Evolutionary conservation across 192 early-diverging fungal genomes (phyloP).

Genomic region (Phlyctochytrium bullatum): DNA sequence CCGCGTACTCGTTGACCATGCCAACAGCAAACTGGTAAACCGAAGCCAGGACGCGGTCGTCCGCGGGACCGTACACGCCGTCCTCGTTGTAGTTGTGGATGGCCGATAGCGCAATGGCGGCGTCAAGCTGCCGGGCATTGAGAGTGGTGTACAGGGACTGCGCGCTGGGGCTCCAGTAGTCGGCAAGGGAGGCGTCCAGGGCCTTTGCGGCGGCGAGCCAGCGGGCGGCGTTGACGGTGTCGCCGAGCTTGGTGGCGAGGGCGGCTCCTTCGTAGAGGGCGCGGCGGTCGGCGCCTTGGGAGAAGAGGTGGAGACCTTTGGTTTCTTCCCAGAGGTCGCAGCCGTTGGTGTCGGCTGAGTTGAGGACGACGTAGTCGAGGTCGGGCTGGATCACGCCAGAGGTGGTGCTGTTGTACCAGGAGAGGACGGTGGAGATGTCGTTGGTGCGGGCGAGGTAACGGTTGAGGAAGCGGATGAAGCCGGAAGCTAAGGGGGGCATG

Average conservation of each 20-base stretch:
- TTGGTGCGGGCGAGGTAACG: constrained; percentile 11
- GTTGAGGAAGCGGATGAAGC: constrained; percentile 21
- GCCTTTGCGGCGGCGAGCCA: constrained; percentile 36
- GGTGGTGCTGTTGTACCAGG: constrained; percentile 14
- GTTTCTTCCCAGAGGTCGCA: constrained; percentile 79
- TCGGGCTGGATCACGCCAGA: constrained; percentile 48
- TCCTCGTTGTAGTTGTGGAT: constrained; percentile 28
- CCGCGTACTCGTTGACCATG: constrained; percentile 38
- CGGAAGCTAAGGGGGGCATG: too few species aligned
- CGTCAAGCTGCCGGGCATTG: constrained; percentile 53
- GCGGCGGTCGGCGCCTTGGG: constrained; percentile 57
- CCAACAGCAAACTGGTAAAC: constrained; percentile 3
- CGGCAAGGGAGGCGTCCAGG: constrained; percentile 33
- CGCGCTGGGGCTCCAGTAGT: constrained; percentile 52
- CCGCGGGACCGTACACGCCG: constrained; percentile 4
- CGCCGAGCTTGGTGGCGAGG: constrained; percentile 42
- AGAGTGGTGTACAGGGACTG: constrained; percentile 25
- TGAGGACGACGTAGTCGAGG: constrained; percentile 55
- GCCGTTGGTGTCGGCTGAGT: constrained; percentile 39
- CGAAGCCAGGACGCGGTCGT: constrained; percentile 14
- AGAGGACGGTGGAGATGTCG: not conserved
- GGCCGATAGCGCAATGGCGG: constrained; percentile 57
- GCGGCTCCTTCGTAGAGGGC: constrained; percentile 56
- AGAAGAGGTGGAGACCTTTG: constrained; percentile 66
- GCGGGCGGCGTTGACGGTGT: constrained; percentile 30